phyloP scores from a whole-genome alignment of 129 eudicot genomes.

The Helichrysum umbraculigerum region DNA sequence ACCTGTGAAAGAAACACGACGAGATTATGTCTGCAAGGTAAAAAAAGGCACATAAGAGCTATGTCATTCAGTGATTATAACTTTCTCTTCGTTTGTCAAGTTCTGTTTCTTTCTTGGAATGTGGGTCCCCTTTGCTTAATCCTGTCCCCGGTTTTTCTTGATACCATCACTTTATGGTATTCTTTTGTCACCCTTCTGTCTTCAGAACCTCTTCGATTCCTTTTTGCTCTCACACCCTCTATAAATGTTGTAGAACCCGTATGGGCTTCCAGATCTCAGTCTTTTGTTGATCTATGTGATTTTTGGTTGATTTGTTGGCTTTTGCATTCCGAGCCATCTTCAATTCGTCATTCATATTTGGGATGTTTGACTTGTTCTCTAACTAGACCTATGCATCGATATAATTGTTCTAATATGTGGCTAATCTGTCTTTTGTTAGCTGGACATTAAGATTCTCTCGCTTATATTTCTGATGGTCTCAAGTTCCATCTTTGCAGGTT shows the following conservation, averaged over 20 bases:
- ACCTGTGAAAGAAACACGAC: slow-evolving; percentile 88
- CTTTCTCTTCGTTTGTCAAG: slow-evolving; percentile 1
- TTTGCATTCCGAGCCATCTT: slow-evolving; percentile 9
- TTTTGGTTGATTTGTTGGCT: slow-evolving; percentile 23
- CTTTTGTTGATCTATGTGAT: slow-evolving; percentile 14
- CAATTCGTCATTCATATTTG: not conserved
- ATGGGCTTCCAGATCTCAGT: slow-evolving; percentile 15
- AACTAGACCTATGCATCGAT: not conserved
- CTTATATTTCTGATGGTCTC: slow-evolving; percentile 9
- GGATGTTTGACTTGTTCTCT: slow-evolving; percentile 8
- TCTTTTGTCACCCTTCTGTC: slow-evolving; percentile 26
- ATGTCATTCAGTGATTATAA: slow-evolving; percentile 23
- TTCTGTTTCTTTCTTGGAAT: slow-evolving; percentile 10
- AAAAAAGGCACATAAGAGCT: slow-evolving; percentile 55
- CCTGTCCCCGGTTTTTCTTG: slow-evolving; percentile 14
- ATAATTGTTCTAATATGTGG: slow-evolving; percentile 11
- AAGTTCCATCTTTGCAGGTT: slow-evolving; percentile 49
- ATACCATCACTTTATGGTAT: slow-evolving; percentile 26
- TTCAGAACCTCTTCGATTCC: slow-evolving; percentile 23
- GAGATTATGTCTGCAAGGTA: slow-evolving; percentile 99
- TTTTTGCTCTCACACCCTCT: slow-evolving; percentile 16
- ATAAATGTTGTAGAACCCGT: slow-evolving; percentile 1
- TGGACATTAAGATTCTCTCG: not conserved
- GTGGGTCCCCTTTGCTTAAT: slow-evolving; percentile 3
- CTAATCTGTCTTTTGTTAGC: slow-evolving; percentile 19